Evolutionary conservation across 345 rosid genomes (phyloP).

Genomic region (Arabidopsis suecica): DNA sequence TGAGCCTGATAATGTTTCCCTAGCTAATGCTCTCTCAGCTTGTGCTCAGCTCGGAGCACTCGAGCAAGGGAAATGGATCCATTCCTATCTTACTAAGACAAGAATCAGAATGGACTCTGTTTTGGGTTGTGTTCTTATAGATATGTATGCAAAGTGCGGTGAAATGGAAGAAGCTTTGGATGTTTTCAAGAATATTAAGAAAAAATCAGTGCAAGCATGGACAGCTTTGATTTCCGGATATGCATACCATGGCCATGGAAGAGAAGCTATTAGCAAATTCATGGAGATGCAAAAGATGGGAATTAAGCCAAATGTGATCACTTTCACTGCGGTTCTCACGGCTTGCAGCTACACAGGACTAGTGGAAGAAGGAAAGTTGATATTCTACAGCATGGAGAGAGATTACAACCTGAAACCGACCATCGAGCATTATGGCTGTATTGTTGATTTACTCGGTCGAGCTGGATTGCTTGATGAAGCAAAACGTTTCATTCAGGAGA

Average conservation of each 20-base stretch:
- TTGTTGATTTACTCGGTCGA: conserved; percentile 81
- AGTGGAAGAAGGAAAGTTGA: conserved; percentile 58
- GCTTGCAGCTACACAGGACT: conserved; percentile 77
- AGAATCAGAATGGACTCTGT: conserved; percentile 49
- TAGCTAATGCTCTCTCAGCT: conserved; percentile 65
- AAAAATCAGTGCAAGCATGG: conserved; percentile 59
- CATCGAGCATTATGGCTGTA: conserved; percentile 80
- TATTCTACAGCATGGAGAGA: conserved; percentile 58
- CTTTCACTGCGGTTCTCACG: conserved; percentile 69
- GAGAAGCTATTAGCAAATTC: conserved; percentile 62
- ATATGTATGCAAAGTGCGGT: conserved; percentile 82
- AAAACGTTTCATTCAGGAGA: conserved; percentile 49
- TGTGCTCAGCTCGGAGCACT: conserved; percentile 75
- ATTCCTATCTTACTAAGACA: conserved; percentile 49
- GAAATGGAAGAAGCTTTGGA: conserved; percentile 60
- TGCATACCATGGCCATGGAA: conserved; percentile 68
- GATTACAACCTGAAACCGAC: conserved; percentile 56
- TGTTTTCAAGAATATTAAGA: conserved; percentile 50
- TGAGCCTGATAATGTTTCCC: conserved; percentile 59
- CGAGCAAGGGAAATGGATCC: conserved; percentile 86
- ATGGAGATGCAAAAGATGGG: conserved; percentile 60
- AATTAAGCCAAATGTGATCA: conserved; percentile 64
- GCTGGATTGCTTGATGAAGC: conserved; percentile 71
- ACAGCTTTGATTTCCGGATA: conserved; percentile 70
- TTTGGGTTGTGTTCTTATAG: conserved; percentile 61